Base-by-base conservation (phyloP, 2,329 filamentous ascomycete species). In the Aspergillus viridinutans region DNA sequence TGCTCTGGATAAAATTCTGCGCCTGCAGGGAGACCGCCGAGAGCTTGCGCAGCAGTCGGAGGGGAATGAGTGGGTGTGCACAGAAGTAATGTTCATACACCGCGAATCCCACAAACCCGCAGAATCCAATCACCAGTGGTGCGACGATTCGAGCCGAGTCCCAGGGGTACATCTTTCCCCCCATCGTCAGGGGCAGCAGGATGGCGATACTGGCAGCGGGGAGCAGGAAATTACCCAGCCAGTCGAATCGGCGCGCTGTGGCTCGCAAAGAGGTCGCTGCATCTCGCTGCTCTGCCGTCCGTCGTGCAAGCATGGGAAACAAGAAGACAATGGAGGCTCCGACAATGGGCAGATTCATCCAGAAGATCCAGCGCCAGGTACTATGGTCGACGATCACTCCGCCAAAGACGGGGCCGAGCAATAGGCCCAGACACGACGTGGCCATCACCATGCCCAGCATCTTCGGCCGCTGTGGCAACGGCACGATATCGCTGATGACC, bases 401-500 rank as follows among this genome's bases (percentile, higher is more conserved):
- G 2, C 69, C 69, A 2, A 74, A 52, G 10, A 84, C 64, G 0
- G 81, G 81, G 0, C 81, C 83, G 0, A 73, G 51, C 0, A 78
- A 73, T 14, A 79, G 64, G 0, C 80, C 80, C 5, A 83, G 42
- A 20, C 58, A 58, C 45, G 60, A 63, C 23, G 63, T 57, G 10
- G 56, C 58, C 25, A 64, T 57, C 1, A 73, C 28, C 7, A 67
- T 56, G 1, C 62, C 66, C 25, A 67, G 55, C 23, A 65, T 72
- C 5, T 66, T 67, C 1, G 63, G 65, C 26, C 68, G 55, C 12
- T 70, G 61, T n/a, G 69, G 58, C 17, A 81, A 64, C 12, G 78
- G 76, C 0, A 80, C 74, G 35, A 80, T 67, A 57, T 81, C 78
- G 3, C 75, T 75, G 1, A 80, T 69, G 1, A 81, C 67, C n/a